phyloP scores from a whole-genome alignment of 352 stramenopile species.

The Phytophthora chlamydospora region DNA sequence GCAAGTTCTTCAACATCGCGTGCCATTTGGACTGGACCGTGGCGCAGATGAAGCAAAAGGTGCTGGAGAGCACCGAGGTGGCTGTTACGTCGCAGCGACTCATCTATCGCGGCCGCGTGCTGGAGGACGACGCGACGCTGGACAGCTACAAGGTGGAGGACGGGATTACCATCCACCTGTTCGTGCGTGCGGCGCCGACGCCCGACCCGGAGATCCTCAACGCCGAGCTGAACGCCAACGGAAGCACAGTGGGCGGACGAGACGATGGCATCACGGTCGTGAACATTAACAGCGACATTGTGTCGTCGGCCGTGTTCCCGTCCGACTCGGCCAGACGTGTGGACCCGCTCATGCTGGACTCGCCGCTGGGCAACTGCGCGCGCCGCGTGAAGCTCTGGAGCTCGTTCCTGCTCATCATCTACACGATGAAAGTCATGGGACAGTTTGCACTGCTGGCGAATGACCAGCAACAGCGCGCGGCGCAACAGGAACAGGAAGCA shows the following conservation, averaged over 20 bases:
- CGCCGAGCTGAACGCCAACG: conserved; percentile 41
- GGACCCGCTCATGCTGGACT: conserved; percentile 89
- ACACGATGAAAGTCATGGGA: conserved; percentile 91
- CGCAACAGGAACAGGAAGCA: conserved; percentile 34
- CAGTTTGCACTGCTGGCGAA: conserved; percentile 86
- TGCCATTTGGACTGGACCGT: conserved; percentile 75
- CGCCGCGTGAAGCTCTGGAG: conserved; percentile 89
- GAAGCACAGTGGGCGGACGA: conserved; percentile 28
- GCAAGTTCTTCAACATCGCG: conserved; percentile 84
- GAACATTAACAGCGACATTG: conserved; percentile 81
- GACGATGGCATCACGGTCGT: conserved; percentile 71
- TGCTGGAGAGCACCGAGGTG: conserved; percentile 79
- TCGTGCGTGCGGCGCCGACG: conserved; percentile 74
- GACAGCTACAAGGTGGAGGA: conserved; percentile 90
- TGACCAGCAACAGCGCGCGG: conserved; percentile 68
- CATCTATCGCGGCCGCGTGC: conserved; percentile 91
- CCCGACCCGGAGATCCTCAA: conserved; percentile 65
- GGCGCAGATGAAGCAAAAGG: conserved; percentile 66
- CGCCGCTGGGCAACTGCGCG: conserved; percentile 79
- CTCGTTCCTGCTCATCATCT: conserved; percentile 88
- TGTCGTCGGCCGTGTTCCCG: conserved; percentile 86
- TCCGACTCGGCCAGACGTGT: conserved; percentile 81
- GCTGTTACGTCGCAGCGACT: conserved; percentile 79
- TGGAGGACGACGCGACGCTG: conserved; percentile 81
- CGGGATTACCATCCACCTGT: conserved; percentile 92